These are phyloP conservation scores for Schizophyllum commune DNA, from an alignment of 1,284 basidiomycete species.

Conservation along the genomic window DNA sequence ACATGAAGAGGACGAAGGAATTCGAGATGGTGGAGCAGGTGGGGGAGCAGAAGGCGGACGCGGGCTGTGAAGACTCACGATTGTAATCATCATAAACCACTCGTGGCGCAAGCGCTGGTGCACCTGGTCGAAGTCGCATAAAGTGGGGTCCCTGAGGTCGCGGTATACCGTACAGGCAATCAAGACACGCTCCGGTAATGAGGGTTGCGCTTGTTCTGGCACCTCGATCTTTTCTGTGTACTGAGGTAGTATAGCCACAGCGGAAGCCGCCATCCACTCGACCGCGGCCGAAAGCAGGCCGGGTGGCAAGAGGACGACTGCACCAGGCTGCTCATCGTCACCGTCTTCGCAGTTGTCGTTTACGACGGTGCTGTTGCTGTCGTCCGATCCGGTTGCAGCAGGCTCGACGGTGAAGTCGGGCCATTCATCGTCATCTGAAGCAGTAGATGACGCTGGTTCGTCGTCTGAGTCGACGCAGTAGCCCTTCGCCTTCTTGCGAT, in stretches of 20 bases:
- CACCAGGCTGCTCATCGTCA: not conserved
- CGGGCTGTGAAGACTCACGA: too few relatives aligned
- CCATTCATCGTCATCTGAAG: not conserved
- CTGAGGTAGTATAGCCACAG: not conserved
- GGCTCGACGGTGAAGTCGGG: not conserved
- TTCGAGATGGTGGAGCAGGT: not conserved
- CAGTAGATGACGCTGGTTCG: conserved; percentile 13
- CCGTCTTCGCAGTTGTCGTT: conserved; percentile 12
- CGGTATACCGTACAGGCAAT: conserved; percentile 47
- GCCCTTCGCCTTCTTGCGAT: conserved; percentile 13
- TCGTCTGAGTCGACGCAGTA: conserved; percentile 22
- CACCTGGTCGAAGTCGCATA: conserved; percentile 42
- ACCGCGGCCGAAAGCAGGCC: not conserved
- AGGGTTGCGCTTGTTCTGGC: not conserved
- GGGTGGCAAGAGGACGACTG: not conserved
- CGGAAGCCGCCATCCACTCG: not conserved
- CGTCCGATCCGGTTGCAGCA: not conserved
- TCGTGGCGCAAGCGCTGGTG: conserved; percentile 36
- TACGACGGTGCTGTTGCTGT: conserved; percentile 3
- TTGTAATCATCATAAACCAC: conserved; percentile 43
- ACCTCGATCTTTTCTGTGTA: not conserved
- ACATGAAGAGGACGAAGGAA: not conserved
- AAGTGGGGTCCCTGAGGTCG: conserved; percentile 39
- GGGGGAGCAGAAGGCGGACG: not conserved
- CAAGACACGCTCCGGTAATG: not conserved